Conservation (phyloP, 345 rosid species). For the Kandelia obovata region DNA sequence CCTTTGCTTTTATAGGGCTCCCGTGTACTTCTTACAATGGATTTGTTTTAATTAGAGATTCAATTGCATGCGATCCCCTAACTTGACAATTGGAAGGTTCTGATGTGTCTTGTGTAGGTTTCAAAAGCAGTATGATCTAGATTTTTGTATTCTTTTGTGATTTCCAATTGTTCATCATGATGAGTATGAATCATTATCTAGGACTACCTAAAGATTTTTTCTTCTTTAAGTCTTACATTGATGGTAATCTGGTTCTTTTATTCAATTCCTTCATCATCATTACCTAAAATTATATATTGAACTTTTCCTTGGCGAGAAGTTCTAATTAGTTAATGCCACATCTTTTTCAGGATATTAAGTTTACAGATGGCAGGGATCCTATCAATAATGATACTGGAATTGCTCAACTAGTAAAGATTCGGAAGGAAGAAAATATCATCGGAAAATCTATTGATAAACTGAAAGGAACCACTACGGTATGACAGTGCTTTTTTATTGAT, state of each 20-base stretch:
- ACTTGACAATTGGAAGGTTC: background rate
- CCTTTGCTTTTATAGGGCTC: background rate
- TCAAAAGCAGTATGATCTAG: background rate
- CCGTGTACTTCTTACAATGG: background rate
- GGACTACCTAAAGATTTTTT: background rate
- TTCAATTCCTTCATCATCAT: background rate
- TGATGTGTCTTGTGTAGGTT: background rate
- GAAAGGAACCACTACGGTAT: slow-evolving; percentile 80
- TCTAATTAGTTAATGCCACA: slow-evolving; percentile 20
- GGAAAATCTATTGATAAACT: slow-evolving; percentile 75
- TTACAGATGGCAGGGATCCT: slow-evolving; percentile 27
- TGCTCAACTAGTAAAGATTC: slow-evolving; percentile 42
- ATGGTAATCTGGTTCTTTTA: background rate
- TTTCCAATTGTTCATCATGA: background rate
- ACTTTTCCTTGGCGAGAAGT: background rate
- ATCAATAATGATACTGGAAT: slow-evolving; percentile 35
- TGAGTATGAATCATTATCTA: no score
- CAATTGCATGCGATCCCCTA: background rate
- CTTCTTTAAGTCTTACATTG: background rate
- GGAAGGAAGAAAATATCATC: slow-evolving; percentile 65
- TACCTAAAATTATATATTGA: background rate
- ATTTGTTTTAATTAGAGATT: slow-evolving; percentile 5
- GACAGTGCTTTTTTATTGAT: slow-evolving; percentile 14
- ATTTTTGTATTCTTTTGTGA: background rate
- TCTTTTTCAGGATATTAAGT: slow-evolving; percentile 45